Evolutionary conservation across 1,139 yeast species (phyloP).

Genomic region (Yamadazyma jaroonii): DNA sequence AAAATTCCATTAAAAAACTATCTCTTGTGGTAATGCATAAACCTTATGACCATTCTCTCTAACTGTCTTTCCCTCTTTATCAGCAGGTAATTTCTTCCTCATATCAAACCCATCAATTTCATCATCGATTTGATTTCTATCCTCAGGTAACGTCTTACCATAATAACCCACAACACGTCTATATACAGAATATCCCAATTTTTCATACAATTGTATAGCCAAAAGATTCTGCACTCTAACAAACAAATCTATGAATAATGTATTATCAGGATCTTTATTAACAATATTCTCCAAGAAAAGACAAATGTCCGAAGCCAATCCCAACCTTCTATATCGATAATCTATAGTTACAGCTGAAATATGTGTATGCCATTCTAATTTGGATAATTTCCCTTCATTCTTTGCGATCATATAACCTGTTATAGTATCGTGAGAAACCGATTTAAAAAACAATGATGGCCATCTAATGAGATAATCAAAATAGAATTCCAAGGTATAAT

Average conservation of each 20-base stretch:
- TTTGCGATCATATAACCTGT: constrained; percentile 95
- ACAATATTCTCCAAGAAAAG: constrained; percentile 70
- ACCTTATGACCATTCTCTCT: constrained; percentile 57
- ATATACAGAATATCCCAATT: constrained; percentile 79
- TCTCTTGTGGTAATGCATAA: constrained; percentile 62
- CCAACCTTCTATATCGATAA: constrained; percentile 77
- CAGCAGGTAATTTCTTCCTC: constrained; percentile 65
- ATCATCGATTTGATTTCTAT: constrained; percentile 49
- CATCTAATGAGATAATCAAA: constrained; percentile 78
- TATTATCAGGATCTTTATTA: constrained; percentile 61
- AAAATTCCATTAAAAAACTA: constrained; percentile 27
- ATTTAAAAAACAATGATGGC: constrained; percentile 88
- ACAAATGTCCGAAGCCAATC: constrained; percentile 79
- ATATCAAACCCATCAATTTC: constrained; percentile 87
- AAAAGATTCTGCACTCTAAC: constrained; percentile 81
- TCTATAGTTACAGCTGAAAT: constrained; percentile 94
- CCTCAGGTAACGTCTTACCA: constrained; percentile 48
- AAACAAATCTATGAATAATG: constrained; percentile 84
- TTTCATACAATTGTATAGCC: constrained; percentile 81
- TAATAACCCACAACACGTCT: constrained; percentile 92
- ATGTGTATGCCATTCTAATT: constrained; percentile 91
- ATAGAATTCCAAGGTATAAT: constrained; percentile 81
- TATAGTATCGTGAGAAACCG: constrained; percentile 38
- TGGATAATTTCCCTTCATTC: constrained; percentile 70
- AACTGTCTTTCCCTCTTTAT: constrained; percentile 46